Evolutionary conservation across 2,329 filamentous ascomycete species (phyloP), one percentile per base, ranked within the genome.

Genomic region (Gnomoniopsis smithogilvyi): DNA sequence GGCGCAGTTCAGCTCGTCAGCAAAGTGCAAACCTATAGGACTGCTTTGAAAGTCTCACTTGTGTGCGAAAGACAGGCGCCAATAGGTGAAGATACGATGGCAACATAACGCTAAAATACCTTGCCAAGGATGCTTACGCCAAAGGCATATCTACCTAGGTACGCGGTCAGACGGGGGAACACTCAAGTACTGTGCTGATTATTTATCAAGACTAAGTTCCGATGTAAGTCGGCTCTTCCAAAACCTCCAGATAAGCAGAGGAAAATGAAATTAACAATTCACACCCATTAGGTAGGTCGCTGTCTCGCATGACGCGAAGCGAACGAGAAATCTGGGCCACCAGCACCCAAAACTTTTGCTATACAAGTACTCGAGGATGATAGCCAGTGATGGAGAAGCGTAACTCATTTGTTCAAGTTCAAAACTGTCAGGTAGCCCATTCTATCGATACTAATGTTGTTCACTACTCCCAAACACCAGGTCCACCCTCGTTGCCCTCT

Each of bases 401-500:
- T n/a, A n/a, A 4, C 6, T 41, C n/a, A n/a, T 41, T 12, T 41
- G 38, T 41, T 6, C 12, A 41, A 12, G n/a, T 4, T 12, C 38
- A 46, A 21, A 54, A 43, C n/a, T 33, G 51, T 45, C 12, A n/a
- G 2, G 6, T n/a, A 24, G 52, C 55, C 26, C 38, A 6, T 22
- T 22, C 51, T 60, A 64, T 34, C 21, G 76, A 65, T 22, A 46
- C 1, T 6, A 19, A 22, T 46, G n/a, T n/a, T 46, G 4, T 46
- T n/a, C 19, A 19, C 79, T 80, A 66, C 79, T 85, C 24, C 82
- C 80, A 73, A 85, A 87, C 43, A 87, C 66, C 43, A 76, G 69
- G 66, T 86, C 84, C 51, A 74, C 75, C 64, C 82, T 79, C 62
- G 73, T 76, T 64, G 74, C 75, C 62, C 80, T 72, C 65, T 87